These are phyloP conservation scores for Wickerhamiella galacta DNA, from an alignment of 805 yeast species.

Conservation along the genomic window DNA sequence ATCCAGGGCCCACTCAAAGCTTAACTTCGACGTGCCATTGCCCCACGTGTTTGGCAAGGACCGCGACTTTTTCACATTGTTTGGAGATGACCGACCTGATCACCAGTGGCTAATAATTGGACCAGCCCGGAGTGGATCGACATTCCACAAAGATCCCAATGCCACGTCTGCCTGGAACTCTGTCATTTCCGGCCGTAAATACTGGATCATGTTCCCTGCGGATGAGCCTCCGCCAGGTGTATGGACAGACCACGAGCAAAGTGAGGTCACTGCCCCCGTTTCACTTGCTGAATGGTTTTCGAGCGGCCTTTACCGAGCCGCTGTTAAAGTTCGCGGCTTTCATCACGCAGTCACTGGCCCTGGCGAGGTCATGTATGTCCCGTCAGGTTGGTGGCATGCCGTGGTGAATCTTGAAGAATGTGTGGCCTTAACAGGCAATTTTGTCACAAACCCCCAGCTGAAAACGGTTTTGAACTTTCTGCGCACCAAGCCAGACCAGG, in stretches of 20 bases:
- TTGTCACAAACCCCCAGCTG: conserved; percentile 50
- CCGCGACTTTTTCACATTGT: conserved; percentile 44
- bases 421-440: conserved; percentile 78
- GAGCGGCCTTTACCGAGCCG: conserved; percentile 63
- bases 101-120: conserved; percentile 88
- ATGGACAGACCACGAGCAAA: conserved; percentile 53
- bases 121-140: conserved; percentile 65
- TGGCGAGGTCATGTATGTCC: conserved; percentile 77
- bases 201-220: conserved; percentile 86
- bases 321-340: conserved; percentile 31
- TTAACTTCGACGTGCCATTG: conserved; percentile 40
- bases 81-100: conserved; percentile 50
- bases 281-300: conserved; percentile 86
- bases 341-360: conserved; percentile 58
- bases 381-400: conserved; percentile 95
- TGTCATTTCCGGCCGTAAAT: conserved; percentile 51
- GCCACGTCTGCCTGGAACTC: conserved; percentile 86
- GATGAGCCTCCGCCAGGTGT: conserved; percentile 70
- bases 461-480: conserved; percentile 50
- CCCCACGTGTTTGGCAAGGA: conserved; percentile 27
- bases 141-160: conserved; percentile 89
- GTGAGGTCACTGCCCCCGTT: conserved; percentile 84
- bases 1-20: conserved; percentile 43
- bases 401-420: conserved; percentile 60
- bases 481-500: conserved; percentile 47